Evolutionary conservation across 345 rosid species (phyloP), one percentile per base, ranked within the genome.

Genomic region (Pugionium cornutum): DNA sequence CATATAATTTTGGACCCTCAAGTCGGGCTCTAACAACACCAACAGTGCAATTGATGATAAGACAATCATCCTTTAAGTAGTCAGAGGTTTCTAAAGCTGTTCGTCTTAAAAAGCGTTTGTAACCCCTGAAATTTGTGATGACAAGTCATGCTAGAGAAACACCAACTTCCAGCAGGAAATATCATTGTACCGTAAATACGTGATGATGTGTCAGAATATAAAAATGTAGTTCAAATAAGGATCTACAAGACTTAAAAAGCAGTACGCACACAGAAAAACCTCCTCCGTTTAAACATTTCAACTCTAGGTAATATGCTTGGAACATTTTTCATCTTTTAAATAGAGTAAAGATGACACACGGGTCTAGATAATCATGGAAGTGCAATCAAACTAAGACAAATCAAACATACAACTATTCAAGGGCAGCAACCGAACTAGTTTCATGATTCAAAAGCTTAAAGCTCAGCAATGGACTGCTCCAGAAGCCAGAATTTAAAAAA

Each of bases 21-120:
- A 78, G 77, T 43, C 84, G 88, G 10, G 82, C 78, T 80, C 87
- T 84, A 51, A 95, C 98, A 44, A 89, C 96, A 25, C 98, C 99
- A 51, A 91, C 95, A 44, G 96, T 91, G 75, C 98, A 91, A 72
- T 83, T 87, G 75, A 95, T 70, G 72, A 84, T 46, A 41, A 95
- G 86, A 72, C 91, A 84, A 62, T 91, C 91, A 62, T 89, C 87
- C 81, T 89, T 95, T 35, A 91, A 58, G 72, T 75, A 95, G 48
- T 89, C 92, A 39, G 98, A 91, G 9, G 84, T 76, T 67, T 95
- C 98, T 50, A 91, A 74, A 56, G 81, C 78, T 10, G 85, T 76
- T 71, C 96, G 74, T 66, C 81, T 83, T 66, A 82, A 81, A 76
- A 95, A 95, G 10, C 96, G 96, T 75, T 87, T 89, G 83, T 87